Percentiles rank a stretch among this genome's conserved stretches.
phyloP scores from a whole-genome alignment of 345 rosid genomes.

The Eutrema yunnanense region DNA sequence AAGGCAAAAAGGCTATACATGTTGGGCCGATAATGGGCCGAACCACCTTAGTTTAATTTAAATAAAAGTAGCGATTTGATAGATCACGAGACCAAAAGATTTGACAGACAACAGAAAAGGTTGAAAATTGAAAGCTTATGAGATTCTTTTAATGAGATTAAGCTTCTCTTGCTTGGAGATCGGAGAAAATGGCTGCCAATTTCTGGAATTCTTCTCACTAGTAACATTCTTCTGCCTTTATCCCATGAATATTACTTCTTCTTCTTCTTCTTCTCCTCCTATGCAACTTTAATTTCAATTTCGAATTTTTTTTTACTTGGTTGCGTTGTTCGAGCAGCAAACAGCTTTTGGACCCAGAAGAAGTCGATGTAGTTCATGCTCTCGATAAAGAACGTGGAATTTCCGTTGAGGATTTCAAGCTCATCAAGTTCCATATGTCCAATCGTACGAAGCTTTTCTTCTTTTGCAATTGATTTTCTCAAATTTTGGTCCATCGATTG shows the following conservation, averaged over 20 bases:
- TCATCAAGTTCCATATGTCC: conserved; percentile 82
- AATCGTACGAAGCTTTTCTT: conserved; percentile 39
- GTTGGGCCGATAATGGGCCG: conserved; percentile 1
- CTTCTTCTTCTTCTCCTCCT: not conserved
- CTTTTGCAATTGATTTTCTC: not conserved
- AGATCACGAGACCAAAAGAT: not conserved
- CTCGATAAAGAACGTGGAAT: conserved; percentile 74
- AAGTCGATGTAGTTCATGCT: conserved; percentile 62
- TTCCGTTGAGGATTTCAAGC: conserved; percentile 72
- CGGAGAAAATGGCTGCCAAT: conserved; percentile 66
- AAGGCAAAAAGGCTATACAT: not conserved
- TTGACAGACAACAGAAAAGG: conserved; percentile 11
- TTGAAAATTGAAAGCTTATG: not conserved
- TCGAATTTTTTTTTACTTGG: not conserved
- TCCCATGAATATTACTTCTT: not conserved
- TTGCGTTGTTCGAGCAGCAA: conserved; percentile 38
- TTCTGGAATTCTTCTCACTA: conserved; percentile 87
- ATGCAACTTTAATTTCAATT: not conserved
- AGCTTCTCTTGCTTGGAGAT: not conserved
- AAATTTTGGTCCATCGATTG: not conserved
- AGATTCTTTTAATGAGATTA: not conserved
- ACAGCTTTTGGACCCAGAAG: conserved; percentile 73
- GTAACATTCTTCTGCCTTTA: conserved; percentile 26
- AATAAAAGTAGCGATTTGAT: not conserved
- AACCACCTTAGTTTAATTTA: not conserved